These are phyloP conservation scores for Podaxis pistillaris DNA, from an alignment of 768 basidiomycete species.

Conservation along the genomic window DNA sequence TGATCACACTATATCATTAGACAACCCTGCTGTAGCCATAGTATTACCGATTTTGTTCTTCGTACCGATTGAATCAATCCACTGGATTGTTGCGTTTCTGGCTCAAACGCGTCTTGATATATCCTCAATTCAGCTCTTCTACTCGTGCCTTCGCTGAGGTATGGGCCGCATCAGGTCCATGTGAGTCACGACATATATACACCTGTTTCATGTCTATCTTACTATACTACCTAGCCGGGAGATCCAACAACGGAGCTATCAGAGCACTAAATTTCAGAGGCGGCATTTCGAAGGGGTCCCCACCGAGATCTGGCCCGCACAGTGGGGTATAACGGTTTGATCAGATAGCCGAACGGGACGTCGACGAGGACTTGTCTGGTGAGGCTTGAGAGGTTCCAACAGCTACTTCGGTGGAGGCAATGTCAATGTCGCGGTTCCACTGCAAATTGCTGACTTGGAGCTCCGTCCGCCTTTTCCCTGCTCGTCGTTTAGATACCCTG, in stretches of 20 bases:
- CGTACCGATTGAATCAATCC: neutral
- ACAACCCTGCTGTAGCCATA: constrained; percentile 4
- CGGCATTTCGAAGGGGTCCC: no score
- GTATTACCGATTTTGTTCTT: neutral
- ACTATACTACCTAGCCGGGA: no score
- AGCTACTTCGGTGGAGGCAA: neutral
- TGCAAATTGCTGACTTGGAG: neutral
- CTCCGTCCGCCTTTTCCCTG: neutral
- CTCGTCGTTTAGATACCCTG: neutral
- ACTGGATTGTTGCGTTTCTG: neutral
- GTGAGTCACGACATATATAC: no score
- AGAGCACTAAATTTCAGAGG: no score
- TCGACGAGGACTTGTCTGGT: neutral
- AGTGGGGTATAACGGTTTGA: no score
- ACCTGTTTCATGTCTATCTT: no score
- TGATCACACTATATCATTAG: neutral
- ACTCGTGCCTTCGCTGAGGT: no score
- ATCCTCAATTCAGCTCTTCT: neutral
- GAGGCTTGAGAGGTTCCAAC: neutral
- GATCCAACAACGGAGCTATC: no score
- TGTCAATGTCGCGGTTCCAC: neutral
- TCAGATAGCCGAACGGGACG: no score
- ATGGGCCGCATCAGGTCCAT: no score
- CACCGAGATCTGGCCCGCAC: no score
- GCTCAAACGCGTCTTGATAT: neutral